Percentiles rank a stretch among this genome's conserved stretches.
These are phyloP conservation scores for Hsuehochloa calcarea DNA, from an alignment of 176 grass and related monocot species.

Conservation along the genomic window DNA sequence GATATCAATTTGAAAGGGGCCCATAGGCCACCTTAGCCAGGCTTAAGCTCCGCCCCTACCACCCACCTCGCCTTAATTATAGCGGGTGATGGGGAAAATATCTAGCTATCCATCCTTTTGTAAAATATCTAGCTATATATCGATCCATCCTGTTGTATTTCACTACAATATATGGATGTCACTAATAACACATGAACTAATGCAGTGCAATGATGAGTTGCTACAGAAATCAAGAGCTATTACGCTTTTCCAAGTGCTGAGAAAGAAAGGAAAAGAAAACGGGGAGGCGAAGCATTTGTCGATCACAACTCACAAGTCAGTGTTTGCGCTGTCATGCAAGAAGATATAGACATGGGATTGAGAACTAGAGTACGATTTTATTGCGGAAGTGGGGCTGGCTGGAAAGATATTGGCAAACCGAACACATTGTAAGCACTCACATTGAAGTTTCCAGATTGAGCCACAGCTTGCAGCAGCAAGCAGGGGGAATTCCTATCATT, in stretches of 20 bases:
- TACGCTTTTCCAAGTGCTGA: background rate
- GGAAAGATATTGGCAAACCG: slow-evolving; percentile 44
- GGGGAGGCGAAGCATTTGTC: background rate
- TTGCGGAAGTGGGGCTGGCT: slow-evolving; percentile 22
- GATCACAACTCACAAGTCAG: background rate
- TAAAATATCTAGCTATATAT: background rate
- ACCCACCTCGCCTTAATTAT: background rate
- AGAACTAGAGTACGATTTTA: background rate
- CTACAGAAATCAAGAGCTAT: slow-evolving; percentile 1
- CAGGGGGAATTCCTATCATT: slow-evolving; percentile 33
- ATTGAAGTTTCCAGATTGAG: slow-evolving; percentile 43
- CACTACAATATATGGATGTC: background rate
- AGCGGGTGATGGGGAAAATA: background rate
- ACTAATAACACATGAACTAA: background rate
- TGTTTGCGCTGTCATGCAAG: background rate
- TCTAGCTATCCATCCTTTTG: background rate
- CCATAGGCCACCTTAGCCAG: too few relatives aligned
- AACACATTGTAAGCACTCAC: too few relatives aligned
- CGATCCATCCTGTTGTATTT: background rate
- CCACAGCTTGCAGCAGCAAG: slow-evolving; percentile 32
- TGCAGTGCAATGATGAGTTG: background rate
- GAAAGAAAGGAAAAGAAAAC: background rate
- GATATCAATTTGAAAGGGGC: too few relatives aligned
- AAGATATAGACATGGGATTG: background rate
- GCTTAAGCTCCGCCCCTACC: background rate